Percentiles rank a stretch among this genome's conserved stretches.
Conservation (phyloP, 495 filamentous ascomycete genomes). For the Penicillium herquei region DNA sequence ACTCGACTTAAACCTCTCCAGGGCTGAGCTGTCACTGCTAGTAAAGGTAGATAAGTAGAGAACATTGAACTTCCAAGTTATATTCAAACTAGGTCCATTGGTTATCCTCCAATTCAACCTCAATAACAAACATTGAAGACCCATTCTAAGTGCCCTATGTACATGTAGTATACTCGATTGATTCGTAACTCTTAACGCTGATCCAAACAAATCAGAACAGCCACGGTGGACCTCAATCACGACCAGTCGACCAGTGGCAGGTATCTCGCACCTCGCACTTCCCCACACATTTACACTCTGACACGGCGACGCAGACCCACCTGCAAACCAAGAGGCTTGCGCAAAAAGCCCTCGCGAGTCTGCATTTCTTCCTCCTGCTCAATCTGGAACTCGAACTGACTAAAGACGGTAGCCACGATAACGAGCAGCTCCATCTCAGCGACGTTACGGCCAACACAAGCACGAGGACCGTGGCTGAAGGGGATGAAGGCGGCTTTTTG, state of each 20-base stretch:
- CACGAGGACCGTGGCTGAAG: slow-evolving; percentile 76
- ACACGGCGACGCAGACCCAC: slow-evolving; percentile 64
- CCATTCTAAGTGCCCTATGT: no score
- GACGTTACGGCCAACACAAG: slow-evolving; percentile 85
- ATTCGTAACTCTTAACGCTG: no score
- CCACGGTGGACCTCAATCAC: background rate
- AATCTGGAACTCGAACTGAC: slow-evolving; percentile 71
- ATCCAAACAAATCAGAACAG: no score
- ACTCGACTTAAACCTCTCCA: background rate
- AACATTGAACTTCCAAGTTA: no score
- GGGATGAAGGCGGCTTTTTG: slow-evolving; percentile 82
- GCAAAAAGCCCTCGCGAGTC: slow-evolving; percentile 83
- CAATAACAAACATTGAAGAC: no score
- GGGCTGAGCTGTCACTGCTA: no score
- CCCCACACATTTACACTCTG: background rate
- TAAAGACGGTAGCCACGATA: slow-evolving; percentile 73
- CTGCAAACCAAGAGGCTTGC: slow-evolving; percentile 75
- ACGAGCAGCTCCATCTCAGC: slow-evolving; percentile 91
- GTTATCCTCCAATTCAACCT: no score
- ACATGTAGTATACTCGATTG: no score
- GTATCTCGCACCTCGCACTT: no score
- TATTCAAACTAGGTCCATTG: no score
- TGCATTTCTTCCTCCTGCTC: slow-evolving; percentile 65
- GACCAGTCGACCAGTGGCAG: background rate
- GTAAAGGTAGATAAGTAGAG: no score